Evolutionary conservation across 2,329 filamentous ascomycete genomes (phyloP).

Genomic region (Epichloe festucae): DNA sequence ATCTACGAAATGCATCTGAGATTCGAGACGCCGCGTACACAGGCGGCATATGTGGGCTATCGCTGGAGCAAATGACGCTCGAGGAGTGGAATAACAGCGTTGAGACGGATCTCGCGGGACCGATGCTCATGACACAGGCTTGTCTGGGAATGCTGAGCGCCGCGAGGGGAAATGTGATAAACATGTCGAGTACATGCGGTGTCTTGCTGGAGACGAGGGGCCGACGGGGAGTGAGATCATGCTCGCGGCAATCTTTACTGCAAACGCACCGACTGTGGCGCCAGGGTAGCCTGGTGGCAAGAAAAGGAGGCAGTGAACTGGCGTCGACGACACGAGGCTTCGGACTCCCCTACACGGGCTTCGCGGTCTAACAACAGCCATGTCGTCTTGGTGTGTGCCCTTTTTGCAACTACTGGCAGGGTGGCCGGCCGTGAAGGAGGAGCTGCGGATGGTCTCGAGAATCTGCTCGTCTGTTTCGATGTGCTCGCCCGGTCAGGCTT

Average conservation of each 20-base stretch:
- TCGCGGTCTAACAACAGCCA: slow-evolving; percentile 45
- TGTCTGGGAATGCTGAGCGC: slow-evolving; percentile 15
- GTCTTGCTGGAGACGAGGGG: too few species aligned
- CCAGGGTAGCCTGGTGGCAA: slow-evolving; percentile 10
- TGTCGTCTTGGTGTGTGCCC: slow-evolving; percentile 29
- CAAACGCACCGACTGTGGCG: slow-evolving; percentile 12
- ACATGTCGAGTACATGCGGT: slow-evolving; percentile 27
- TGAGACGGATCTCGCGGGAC: slow-evolving; percentile 25
- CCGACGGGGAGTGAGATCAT: slow-evolving; percentile 1
- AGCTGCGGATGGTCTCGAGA: background rate
- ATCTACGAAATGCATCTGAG: slow-evolving; percentile 19
- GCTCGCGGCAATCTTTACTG: slow-evolving; percentile 14
- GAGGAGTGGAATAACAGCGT: slow-evolving; percentile 25
- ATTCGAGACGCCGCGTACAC: slow-evolving; percentile 23
- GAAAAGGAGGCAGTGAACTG: slow-evolving; percentile 28
- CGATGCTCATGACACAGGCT: slow-evolving; percentile 17
- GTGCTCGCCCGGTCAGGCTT: too few species aligned
- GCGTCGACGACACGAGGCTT: slow-evolving; percentile 47
- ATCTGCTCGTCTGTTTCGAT: too few species aligned
- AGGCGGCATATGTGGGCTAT: slow-evolving; percentile 17
- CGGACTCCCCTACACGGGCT: slow-evolving; percentile 43
- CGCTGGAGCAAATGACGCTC: slow-evolving; percentile 19
- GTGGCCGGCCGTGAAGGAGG: slow-evolving; percentile 13
- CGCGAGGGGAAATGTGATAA: slow-evolving; percentile 22
- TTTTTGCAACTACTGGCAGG: slow-evolving; percentile 20